phyloP scores from a whole-genome alignment of 2,329 filamentous ascomycete species.

The Fusarium sp. region DNA sequence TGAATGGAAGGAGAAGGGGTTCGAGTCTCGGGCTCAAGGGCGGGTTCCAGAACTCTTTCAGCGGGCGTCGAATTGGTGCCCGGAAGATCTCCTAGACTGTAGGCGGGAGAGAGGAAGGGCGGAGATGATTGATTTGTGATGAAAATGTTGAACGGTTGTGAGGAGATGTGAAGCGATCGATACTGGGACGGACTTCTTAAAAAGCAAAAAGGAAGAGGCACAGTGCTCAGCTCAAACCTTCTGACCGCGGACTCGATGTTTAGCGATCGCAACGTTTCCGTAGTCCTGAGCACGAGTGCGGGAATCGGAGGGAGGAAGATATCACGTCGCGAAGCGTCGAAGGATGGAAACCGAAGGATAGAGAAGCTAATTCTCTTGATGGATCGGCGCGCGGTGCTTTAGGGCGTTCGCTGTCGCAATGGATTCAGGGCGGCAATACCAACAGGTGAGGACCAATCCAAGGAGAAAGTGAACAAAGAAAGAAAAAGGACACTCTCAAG shows the following conservation, averaged over 20 bases:
- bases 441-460: slow-evolving; percentile 37
- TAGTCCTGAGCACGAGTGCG: slow-evolving; percentile 28
- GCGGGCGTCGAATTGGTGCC: slow-evolving; percentile 46
- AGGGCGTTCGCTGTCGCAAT: slow-evolving; percentile 42
- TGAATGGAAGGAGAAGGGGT: slow-evolving; percentile 50
- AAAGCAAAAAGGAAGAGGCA: slow-evolving; percentile 58
- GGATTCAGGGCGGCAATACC: slow-evolving; percentile 28
- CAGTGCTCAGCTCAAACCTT: slow-evolving; percentile 58
- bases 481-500: slow-evolving; percentile 30
- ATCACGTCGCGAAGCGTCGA: slow-evolving; percentile 42
- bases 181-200: slow-evolving; percentile 55
- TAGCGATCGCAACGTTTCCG: slow-evolving; percentile 47
- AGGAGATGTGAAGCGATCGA: slow-evolving; percentile 58
- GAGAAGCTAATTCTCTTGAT: slow-evolving; percentile 33
- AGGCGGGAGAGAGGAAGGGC: slow-evolving; percentile 52
- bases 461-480: slow-evolving; percentile 25
- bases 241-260: slow-evolving; percentile 43
- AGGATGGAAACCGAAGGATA: slow-evolving; percentile 25
- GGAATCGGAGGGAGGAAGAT: slow-evolving; percentile 18
- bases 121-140: slow-evolving; percentile 53
- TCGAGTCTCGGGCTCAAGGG: slow-evolving; percentile 50
- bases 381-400: slow-evolving; percentile 41
- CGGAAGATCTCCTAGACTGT: slow-evolving; percentile 50
- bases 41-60: slow-evolving; percentile 53
- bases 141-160: slow-evolving; percentile 51